Percentiles rank a stretch among this genome's conserved stretches.
phyloP scores from a whole-genome alignment of 768 basidiomycete genomes.

The Trametes meyenii region DNA sequence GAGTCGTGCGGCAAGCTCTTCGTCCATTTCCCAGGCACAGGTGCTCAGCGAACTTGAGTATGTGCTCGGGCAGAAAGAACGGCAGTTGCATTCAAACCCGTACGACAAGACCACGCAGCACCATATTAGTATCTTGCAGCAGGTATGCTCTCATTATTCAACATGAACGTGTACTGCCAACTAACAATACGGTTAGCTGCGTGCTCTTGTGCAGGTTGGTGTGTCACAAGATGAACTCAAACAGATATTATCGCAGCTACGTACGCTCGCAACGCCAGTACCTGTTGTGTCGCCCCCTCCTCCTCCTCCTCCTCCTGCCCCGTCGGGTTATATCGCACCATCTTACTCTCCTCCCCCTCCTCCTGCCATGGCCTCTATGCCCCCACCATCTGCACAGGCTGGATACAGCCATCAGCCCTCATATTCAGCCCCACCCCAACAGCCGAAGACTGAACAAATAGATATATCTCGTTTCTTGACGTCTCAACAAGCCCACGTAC shows the following conservation, averaged over 20 bases:
- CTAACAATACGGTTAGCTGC: slow-evolving; percentile 47
- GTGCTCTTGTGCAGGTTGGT: slow-evolving; percentile 73
- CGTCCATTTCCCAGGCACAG: slow-evolving; percentile 71
- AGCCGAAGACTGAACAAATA: slow-evolving; percentile 36
- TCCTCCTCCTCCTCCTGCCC: slow-evolving; percentile 19
- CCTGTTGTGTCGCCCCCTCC: slow-evolving; percentile 35
- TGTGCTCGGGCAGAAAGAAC: slow-evolving; percentile 79
- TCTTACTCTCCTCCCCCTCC: slow-evolving; percentile 25
- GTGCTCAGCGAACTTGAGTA: slow-evolving; percentile 85
- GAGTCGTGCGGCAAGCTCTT: slow-evolving; percentile 33
- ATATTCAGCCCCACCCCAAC: slow-evolving; percentile 29
- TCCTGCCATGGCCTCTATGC: slow-evolving; percentile 28
- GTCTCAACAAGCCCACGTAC: slow-evolving; percentile 28
- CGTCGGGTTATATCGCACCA: slow-evolving; percentile 24
- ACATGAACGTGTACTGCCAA: not conserved
- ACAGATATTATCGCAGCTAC: slow-evolving; percentile 74
- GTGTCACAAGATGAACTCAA: slow-evolving; percentile 80
- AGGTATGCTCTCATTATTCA: slow-evolving; percentile 52
- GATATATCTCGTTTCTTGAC: slow-evolving; percentile 36
- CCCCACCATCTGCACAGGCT: slow-evolving; percentile 35
- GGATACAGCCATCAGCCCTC: slow-evolving; percentile 37
- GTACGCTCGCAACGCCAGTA: slow-evolving; percentile 57
- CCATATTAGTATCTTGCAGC: slow-evolving; percentile 78
- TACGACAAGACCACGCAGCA: slow-evolving; percentile 68
- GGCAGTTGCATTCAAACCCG: slow-evolving; percentile 68